Evolutionary conservation across 1,284 basidiomycete species (phyloP), one percentile per base, ranked within the genome.

Genomic region (Leccinum proliferum): DNA sequence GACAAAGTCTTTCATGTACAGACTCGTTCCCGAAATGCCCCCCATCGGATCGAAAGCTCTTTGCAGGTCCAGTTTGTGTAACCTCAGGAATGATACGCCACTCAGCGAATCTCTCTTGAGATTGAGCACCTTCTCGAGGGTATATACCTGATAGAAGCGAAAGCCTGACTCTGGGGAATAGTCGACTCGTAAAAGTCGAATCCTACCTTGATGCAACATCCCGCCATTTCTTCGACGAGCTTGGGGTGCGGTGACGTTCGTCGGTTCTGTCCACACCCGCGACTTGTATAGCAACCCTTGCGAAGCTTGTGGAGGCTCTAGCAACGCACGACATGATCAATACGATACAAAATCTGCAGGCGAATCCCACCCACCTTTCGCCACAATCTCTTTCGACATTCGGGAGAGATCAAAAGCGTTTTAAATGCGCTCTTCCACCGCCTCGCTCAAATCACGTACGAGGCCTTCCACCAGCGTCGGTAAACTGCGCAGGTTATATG

Each of bases 71-170:
- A 92, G 83, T 12, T 88, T 84, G 76, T 97, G 94, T 52, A 98
- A 80, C 60, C 89, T 87, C 2, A 98, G 77, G 74, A 98, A 98
- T 8, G 90, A 82, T 2, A 83, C 77, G 62, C 94, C 90, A 0
- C 90, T 88, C 18, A 84, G 77, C 0, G 87, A 81, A 72, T 96
- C 94, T 71, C 86, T 90, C 78, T 98, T 98, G 68, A 96, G 76
- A 69, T 86, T 87, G 35, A 98, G 79, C 4, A 98, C 96, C 71
- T 94, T 97, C 74, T 98, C 95, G 6, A 99, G 83, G 0, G 91
- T 92, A 74, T 98, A 97, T 5, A 98, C 92, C 90, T 94, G 15
- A 9, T n/a, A 35, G 32, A 39, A 3, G 2, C 35, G 62, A 62
- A 35, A 9, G 18, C 9, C 4, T 60, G 61, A 66, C 35, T 43